Conservation (phyloP, 345 rosid species). For the Diplotaxis tenuifolia region DNA sequence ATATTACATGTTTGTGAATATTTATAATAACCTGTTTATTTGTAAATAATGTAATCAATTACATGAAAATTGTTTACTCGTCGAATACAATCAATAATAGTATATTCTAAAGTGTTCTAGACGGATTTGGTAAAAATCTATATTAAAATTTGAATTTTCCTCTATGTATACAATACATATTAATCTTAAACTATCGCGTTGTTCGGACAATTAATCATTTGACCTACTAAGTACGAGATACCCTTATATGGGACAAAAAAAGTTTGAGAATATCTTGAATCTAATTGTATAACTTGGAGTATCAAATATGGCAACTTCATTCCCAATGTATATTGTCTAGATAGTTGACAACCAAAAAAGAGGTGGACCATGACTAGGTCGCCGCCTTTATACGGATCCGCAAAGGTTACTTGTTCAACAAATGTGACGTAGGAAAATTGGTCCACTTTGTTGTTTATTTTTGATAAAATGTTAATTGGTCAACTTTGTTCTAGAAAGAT, state of each 20-base stretch:
- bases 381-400: neutral
- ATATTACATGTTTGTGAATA: neutral
- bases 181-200: too few relatives aligned
- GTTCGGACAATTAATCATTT: neutral
- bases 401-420: slow-evolving; percentile 23
- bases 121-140: too few relatives aligned
- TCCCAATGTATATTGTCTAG: neutral
- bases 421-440: neutral
- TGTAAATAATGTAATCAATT: neutral
- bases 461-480: too few relatives aligned
- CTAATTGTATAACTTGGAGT: neutral
- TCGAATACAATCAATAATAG: too few relatives aligned
- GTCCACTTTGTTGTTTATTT: slow-evolving; percentile 1
- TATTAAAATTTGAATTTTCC: too few relatives aligned
- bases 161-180: too few relatives aligned
- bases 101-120: too few relatives aligned
- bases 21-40: neutral
- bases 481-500: slow-evolving; percentile 8
- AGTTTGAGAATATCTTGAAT: neutral
- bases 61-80: neutral
- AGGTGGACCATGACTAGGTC: slow-evolving; percentile 11
- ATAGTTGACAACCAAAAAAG: neutral
- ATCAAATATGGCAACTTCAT: neutral
- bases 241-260: neutral
- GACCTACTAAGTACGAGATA: neutral